Percentiles rank a stretch among this genome's conserved stretches.
Evolutionary conservation across 805 yeast species (phyloP).

Genomic region (Yamadazyma insecticola): DNA sequence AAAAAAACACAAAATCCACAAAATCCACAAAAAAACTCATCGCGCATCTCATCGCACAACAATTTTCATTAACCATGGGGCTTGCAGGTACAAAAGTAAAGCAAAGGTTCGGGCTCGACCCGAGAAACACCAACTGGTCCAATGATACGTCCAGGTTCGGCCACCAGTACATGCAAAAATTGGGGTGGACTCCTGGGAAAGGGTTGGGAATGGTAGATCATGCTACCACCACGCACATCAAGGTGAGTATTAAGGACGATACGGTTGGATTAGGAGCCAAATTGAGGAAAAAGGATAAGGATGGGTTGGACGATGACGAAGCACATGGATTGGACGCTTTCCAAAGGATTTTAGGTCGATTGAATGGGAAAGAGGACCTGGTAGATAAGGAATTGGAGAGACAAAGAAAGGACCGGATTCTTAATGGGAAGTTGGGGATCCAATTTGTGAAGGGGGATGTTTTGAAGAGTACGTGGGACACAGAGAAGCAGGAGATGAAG

Average conservation of each 20-base stretch:
- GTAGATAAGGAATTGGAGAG: slow-evolving; percentile 62
- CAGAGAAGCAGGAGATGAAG: slow-evolving; percentile 33
- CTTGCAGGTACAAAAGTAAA: slow-evolving; percentile 75
- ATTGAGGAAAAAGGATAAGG: slow-evolving; percentile 54
- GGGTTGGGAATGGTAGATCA: slow-evolving; percentile 74
- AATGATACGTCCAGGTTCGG: slow-evolving; percentile 83
- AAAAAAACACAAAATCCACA: too few species aligned
- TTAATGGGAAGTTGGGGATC: slow-evolving; percentile 87
- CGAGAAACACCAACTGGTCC: slow-evolving; percentile 93
- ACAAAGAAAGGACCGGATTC: slow-evolving; percentile 61
- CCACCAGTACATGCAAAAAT: slow-evolving; percentile 70
- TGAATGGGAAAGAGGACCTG: slow-evolving; percentile 79
- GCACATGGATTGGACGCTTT: slow-evolving; percentile 90
- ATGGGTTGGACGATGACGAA: slow-evolving; percentile 74
- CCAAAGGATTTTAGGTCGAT: slow-evolving; percentile 81
- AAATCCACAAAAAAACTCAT: too few species aligned
- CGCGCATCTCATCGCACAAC: slow-evolving; percentile 11
- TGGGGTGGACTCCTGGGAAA: slow-evolving; percentile 91
- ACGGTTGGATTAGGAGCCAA: slow-evolving; percentile 88
- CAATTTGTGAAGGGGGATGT: slow-evolving; percentile 83
- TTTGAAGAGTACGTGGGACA: slow-evolving; percentile 78
- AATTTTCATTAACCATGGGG: slow-evolving; percentile 56
- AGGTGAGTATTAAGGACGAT: slow-evolving; percentile 77
- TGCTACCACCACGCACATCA: slow-evolving; percentile 76
- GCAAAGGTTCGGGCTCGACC: slow-evolving; percentile 87